Conservation (phyloP, 2,329 filamentous ascomycete species). For the Metarhizium anisopliae region DNA sequence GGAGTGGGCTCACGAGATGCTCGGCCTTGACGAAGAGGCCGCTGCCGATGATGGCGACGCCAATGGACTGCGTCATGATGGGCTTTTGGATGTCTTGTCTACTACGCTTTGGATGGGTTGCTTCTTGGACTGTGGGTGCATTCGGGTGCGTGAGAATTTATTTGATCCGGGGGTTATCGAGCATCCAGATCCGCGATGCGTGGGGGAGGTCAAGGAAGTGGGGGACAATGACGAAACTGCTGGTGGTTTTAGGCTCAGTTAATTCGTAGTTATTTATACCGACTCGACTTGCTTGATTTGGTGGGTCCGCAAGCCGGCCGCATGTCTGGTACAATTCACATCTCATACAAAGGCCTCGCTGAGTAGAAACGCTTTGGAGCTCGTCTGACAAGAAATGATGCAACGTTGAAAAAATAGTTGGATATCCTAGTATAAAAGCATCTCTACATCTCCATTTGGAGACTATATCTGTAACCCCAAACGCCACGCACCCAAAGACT, state of each 20-base stretch:
- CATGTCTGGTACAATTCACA: no score
- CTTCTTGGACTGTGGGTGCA: no score
- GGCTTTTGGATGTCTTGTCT: not conserved
- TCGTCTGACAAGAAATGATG: no score
- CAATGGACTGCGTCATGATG: constrained; percentile 19
- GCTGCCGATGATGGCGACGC: constrained; percentile 53
- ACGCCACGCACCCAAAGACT: not conserved
- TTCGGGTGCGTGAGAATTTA: no score
- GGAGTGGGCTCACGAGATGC: constrained; percentile 36
- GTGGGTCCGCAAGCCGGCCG: not conserved
- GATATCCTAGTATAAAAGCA: not conserved
- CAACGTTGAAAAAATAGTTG: not conserved
- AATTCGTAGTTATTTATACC: no score
- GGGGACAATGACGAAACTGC: no score
- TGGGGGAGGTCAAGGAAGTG: no score
- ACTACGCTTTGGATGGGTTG: no score
- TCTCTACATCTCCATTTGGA: not conserved
- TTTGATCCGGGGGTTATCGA: no score
- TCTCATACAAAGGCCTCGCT: not conserved
- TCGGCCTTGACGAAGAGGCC: constrained; percentile 54
- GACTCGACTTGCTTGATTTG: not conserved
- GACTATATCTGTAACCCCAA: not conserved
- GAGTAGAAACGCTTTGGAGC: no score
- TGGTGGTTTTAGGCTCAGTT: not conserved
- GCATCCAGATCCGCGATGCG: no score